These are phyloP conservation scores for Aspergillus biplanus DNA, from an alignment of 495 filamentous ascomycete genomes.

Conservation along the genomic window DNA sequence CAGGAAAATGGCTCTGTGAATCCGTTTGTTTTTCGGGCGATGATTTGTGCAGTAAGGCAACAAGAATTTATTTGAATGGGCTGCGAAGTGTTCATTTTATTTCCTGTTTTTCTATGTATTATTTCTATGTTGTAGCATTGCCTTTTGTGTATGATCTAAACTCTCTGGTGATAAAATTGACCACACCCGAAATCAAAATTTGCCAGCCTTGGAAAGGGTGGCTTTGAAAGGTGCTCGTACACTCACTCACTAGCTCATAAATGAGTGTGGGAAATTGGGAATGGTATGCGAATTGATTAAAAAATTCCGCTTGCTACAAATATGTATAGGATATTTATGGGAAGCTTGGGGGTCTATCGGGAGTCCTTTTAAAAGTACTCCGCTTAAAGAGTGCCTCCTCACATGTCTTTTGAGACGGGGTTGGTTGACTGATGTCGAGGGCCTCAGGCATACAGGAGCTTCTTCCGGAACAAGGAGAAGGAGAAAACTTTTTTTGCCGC, in stretches of 20 bases:
- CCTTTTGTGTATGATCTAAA: conserved; percentile 1
- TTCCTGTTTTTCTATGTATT: conserved; percentile 15
- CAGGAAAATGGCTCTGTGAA: conserved; percentile 25
- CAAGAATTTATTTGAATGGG: background rate
- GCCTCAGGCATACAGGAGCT: background rate
- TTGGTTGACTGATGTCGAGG: background rate
- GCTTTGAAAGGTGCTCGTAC: background rate
- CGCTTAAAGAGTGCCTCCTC: too few relatives aligned
- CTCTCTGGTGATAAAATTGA: background rate
- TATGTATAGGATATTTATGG: too few relatives aligned
- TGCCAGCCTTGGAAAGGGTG: too few relatives aligned
- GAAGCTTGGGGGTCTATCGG: too few relatives aligned
- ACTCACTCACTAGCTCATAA: background rate
- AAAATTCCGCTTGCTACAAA: too few relatives aligned
- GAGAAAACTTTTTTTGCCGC: too few relatives aligned
- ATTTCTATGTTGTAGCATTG: background rate
- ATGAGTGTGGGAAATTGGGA: background rate
- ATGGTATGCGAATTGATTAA: too few relatives aligned
- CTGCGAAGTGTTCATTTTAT: background rate
- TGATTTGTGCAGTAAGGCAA: background rate
- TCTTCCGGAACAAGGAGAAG: too few relatives aligned
- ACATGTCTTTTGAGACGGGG: background rate
- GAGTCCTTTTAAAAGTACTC: too few relatives aligned
- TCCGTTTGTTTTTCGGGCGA: conserved; percentile 8
- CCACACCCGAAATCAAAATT: background rate